Base-by-base conservation (phyloP, 305 asterid species). In the Salvia sclarea region DNA sequence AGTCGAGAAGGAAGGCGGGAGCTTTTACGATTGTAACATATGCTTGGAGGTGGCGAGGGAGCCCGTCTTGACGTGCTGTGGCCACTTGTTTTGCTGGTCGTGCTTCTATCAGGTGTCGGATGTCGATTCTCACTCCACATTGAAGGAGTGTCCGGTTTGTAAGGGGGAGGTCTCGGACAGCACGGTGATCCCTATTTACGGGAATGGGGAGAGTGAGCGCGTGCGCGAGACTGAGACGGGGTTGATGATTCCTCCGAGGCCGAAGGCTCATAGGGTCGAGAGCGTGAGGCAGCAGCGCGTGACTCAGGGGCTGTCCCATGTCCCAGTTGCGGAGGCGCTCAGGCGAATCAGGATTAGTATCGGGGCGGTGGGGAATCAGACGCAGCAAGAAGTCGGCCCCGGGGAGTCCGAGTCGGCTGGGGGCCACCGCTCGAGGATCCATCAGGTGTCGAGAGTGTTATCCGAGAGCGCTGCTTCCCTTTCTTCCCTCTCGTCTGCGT, bases 71-170 rank as follows among this genome's bases (percentile, higher is more conserved):
- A 94, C 97, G 17, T 80, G 88, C 55, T 94, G 98, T 6, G 97
- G 97, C 18, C 98, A 94, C 76, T 69, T 94, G 80, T 94, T 83
- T 66, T 94, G 98, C 69, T 94, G 98, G 98, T 75, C 89, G 2
- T 94, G 97, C 78, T 94, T 94, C 75, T 94, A 70, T 69, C 87
- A 87, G 78, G 84, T 91, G 49, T 82, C 96, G 2, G 72, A 82
- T 59, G 75, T 83, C n/a, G 87, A 91, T 87, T 89, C 96, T 8
- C n/a, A n/a, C n/a, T n/a, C n/a, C n/a, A 66, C 81, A 31, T 66
- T 84, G 2, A 94, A 89, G 71, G 97, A 88, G 50, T 91, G 97
- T 73, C 97, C 98, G 0, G 90, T 85, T 54, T 93, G 98, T 65
- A 77, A 86, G 65, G 98, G 98, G 59, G 95, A 93, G 82, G 97